Percentiles rank a stretch among this genome's conserved stretches.
Evolutionary conservation across 2,329 filamentous ascomycete genomes (phyloP).

Genomic region (Chrysosporium queenslandicum): DNA sequence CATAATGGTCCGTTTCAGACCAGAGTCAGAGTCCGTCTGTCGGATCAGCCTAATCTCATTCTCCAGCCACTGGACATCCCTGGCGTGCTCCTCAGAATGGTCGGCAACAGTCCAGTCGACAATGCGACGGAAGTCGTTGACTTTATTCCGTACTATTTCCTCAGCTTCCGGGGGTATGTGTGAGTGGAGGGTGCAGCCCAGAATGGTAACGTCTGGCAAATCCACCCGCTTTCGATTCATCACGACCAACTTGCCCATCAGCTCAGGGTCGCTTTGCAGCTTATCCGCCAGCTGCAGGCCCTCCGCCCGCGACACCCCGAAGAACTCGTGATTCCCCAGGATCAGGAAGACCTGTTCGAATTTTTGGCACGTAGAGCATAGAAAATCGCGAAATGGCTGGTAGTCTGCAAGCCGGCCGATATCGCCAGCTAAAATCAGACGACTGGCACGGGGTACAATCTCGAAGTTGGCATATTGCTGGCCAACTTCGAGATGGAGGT

Average conservation of each 20-base stretch:
- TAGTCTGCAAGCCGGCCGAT: conserved; percentile 22
- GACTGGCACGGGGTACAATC: conserved; percentile 12
- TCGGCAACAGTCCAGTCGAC: conserved; percentile 39
- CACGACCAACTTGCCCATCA: conserved; percentile 17
- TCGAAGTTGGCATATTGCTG: conserved; percentile 8
- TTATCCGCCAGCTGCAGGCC: conserved; percentile 17
- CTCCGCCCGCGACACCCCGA: conserved; percentile 22
- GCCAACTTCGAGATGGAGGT: conserved; percentile 15
- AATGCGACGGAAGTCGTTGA: conserved; percentile 47
- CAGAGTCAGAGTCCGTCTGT: conserved; percentile 1
- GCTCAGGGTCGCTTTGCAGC: conserved; percentile 18
- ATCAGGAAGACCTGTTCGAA: conserved; percentile 26
- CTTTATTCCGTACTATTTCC: conserved; percentile 33
- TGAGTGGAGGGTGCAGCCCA: conserved; percentile 50
- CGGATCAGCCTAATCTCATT: conserved; percentile 24
- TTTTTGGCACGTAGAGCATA: conserved; percentile 19
- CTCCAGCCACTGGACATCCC: conserved; percentile 44
- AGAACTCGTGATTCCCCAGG: conserved; percentile 34
- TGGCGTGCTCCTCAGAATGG: conserved; percentile 41
- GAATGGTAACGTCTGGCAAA: conserved; percentile 34
- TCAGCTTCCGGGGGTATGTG: conserved; percentile 34
- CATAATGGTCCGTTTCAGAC: conserved; percentile 26
- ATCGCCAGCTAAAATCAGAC: conserved; percentile 26
- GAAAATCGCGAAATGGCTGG: conserved; percentile 18
- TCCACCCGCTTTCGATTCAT: conserved; percentile 20